These are phyloP conservation scores for Lichenothelia convexa DNA, from an alignment of 495 filamentous ascomycete genomes.

Conservation along the genomic window DNA sequence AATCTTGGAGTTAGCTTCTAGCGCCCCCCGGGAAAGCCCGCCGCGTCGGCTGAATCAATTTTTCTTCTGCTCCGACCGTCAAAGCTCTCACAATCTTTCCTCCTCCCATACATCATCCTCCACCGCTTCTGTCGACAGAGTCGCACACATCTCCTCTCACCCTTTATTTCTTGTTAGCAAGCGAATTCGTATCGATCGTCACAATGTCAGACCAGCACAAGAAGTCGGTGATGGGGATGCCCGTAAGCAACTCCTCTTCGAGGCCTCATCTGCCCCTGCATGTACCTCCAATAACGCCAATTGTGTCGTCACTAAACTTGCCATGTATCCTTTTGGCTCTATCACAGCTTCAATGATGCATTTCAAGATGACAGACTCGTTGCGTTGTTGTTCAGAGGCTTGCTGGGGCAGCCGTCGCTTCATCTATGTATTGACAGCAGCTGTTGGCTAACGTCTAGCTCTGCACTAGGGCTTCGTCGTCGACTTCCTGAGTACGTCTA, in stretches of 20 bases:
- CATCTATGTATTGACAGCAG: too few relatives aligned
- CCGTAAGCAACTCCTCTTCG: conserved; percentile 32
- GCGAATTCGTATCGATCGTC: conserved; percentile 15
- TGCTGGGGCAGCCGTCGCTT: too few relatives aligned
- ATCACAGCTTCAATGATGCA: background rate
- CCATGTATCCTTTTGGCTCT: conserved; percentile 1
- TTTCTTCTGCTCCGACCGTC: too few relatives aligned
- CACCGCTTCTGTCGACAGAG: too few relatives aligned
- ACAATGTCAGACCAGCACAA: conserved; percentile 33
- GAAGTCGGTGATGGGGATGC: conserved; percentile 85
- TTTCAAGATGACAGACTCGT: background rate
- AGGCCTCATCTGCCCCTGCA: background rate
- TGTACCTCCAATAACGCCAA: background rate
- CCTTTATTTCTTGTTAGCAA: conserved; percentile 27
- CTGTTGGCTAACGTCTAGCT: conserved; percentile 6
- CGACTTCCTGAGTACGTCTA: conserved; percentile 91
- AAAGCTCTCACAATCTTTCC: too few relatives aligned
- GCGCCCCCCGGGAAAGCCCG: too few relatives aligned
- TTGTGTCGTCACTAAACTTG: conserved; percentile 5
- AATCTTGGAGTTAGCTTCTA: too few relatives aligned
- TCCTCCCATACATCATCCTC: too few relatives aligned
- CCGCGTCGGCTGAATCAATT: too few relatives aligned
- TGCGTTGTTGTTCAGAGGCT: conserved; percentile 2
- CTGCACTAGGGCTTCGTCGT: conserved; percentile 45
- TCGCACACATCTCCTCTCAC: conserved; percentile 9